A percentile compares a stretch with the other conserved stretches of the same genome.
phyloP scores from a whole-genome alignment of 306 rosid species.

The Cucumis cinereus region DNA sequence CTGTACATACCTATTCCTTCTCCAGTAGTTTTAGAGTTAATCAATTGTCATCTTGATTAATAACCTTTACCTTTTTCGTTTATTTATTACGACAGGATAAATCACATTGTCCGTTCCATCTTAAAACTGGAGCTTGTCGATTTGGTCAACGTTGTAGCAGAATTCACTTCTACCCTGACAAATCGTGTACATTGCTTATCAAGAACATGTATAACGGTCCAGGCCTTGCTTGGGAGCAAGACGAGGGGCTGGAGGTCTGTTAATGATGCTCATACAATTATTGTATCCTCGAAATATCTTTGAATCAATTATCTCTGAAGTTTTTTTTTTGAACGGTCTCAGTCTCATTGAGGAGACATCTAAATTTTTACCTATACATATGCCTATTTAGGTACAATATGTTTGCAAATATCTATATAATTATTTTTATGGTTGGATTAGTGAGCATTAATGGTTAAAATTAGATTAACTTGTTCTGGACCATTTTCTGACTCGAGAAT shows the following conservation, averaged over 20 bases:
- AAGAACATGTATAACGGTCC: constrained; percentile 92
- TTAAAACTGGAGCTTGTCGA: constrained; percentile 90
- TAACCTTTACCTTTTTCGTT: neutral
- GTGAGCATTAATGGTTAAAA: neutral
- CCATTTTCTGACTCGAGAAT: neutral
- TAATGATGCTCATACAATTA: constrained; percentile 41
- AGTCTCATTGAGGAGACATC: neutral
- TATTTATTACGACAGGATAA: constrained; percentile 52
- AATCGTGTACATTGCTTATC: constrained; percentile 66
- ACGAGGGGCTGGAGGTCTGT: constrained; percentile 99
- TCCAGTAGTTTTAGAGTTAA: neutral
- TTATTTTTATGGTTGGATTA: neutral
- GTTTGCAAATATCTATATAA: neutral
- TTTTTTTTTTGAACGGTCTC: neutral
- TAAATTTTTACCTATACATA: neutral
- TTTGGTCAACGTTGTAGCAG: constrained; percentile 95
- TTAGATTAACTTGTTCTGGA: neutral
- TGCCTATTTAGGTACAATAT: neutral
- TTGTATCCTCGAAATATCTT: constrained; percentile 54
- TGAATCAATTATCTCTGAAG: neutral
- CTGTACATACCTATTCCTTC: neutral
- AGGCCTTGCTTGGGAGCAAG: constrained; percentile 96
- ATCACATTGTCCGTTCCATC: constrained; percentile 93
- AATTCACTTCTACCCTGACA: constrained; percentile 78
- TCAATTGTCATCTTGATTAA: neutral